These are phyloP conservation scores for Rhizoclosmatium sp. DNA, from an alignment of 192 early-diverging fungal species.

Conservation along the genomic window DNA sequence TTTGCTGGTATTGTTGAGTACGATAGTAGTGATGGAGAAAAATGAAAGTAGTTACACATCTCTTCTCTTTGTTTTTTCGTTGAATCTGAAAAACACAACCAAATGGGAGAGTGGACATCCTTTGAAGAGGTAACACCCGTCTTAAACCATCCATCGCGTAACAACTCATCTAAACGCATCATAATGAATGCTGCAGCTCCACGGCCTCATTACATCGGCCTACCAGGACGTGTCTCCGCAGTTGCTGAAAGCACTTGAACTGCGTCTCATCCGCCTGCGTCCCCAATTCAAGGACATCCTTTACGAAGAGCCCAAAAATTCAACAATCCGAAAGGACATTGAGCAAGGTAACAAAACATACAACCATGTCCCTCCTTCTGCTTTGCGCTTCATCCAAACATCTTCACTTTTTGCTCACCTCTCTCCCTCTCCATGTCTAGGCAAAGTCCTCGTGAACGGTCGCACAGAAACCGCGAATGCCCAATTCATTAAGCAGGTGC, in stretches of 20 bases:
- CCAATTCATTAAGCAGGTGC: conserved; percentile 70
- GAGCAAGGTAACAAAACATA: conserved; percentile 16
- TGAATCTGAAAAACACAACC: neutral
- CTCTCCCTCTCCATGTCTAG: neutral
- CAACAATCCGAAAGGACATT: conserved; percentile 25
- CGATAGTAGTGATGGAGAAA: neutral
- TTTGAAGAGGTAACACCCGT: conserved; percentile 13
- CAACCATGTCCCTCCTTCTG: neutral
- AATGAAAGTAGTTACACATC: neutral
- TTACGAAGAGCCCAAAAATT: conserved; percentile 14
- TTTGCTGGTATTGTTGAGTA: neutral
- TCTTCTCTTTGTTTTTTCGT: neutral
- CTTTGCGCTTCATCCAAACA: too few species aligned
- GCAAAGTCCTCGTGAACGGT: conserved; percentile 28
- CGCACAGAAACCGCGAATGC: conserved; percentile 52
- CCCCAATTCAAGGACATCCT: neutral
- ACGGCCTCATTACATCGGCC: conserved; percentile 11
- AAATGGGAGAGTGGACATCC: conserved; percentile 13
- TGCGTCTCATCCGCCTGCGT: conserved; percentile 18
- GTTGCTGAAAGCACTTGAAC: conserved; percentile 19
- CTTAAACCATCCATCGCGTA: neutral
- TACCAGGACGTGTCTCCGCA: neutral
- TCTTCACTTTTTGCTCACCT: too few species aligned
- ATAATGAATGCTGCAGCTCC: conserved; percentile 10
- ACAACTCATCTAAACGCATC: neutral